phyloP scores from a whole-genome alignment of 169 alveolate species.

The Plasmodium chabaudi region DNA sequence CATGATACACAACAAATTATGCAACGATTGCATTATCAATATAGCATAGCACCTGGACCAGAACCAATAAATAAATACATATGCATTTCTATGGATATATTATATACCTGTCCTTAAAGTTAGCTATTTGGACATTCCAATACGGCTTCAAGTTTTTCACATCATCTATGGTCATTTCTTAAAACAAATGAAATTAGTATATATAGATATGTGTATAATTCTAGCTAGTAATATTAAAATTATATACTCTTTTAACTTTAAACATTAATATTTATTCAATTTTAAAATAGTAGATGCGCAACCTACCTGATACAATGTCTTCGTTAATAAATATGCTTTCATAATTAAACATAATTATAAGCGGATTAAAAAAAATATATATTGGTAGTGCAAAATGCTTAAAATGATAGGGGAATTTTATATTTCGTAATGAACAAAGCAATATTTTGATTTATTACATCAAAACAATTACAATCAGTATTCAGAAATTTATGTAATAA shows the following conservation, averaged over 20 bases:
- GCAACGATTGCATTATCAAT: not conserved
- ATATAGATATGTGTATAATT: too few species aligned
- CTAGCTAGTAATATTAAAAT: too few species aligned
- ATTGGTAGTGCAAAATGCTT: not conserved
- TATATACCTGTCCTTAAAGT: slow-evolving; percentile 53
- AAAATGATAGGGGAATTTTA: not conserved
- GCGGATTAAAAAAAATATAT: slow-evolving; percentile 6
- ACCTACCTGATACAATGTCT: slow-evolving; percentile 52
- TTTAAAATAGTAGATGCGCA: too few species aligned
- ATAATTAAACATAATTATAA: slow-evolving; percentile 72
- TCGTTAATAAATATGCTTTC: slow-evolving; percentile 73
- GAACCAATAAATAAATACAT: not conserved
- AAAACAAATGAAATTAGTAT: slow-evolving; percentile 19
- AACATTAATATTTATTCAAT: too few species aligned
- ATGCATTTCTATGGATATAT: not conserved
- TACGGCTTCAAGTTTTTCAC: slow-evolving; percentile 69
- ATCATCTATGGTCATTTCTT: slow-evolving; percentile 75
- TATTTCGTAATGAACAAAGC: too few species aligned
- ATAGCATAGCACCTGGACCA: not conserved
- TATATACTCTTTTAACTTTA: too few species aligned
- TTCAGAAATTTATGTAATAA: too few species aligned
- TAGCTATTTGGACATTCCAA: slow-evolving; percentile 75
- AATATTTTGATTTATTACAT: too few species aligned
- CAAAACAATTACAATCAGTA: too few species aligned
- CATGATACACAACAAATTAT: not conserved